Evolutionary conservation across 2,329 filamentous ascomycete species (phyloP).

Genomic region (Ophiostoma piceae): DNA sequence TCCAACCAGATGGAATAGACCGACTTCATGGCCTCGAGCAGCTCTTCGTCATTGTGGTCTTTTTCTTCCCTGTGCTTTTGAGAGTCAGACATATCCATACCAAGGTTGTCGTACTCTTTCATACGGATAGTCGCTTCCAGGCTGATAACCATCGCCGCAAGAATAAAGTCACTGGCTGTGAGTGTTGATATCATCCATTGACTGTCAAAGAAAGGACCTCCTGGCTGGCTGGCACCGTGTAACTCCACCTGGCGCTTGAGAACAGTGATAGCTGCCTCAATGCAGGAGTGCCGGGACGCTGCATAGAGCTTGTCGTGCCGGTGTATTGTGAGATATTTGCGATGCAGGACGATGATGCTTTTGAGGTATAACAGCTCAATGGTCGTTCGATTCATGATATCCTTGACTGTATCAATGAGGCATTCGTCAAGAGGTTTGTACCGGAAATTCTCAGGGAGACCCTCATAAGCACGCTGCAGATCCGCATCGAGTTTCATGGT

Average conservation of each 20-base stretch:
- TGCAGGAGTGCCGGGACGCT: background rate
- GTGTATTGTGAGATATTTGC: slow-evolving; percentile 22
- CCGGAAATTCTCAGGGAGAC: background rate
- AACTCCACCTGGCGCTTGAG: background rate
- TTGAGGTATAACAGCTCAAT: slow-evolving; percentile 35
- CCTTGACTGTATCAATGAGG: slow-evolving; percentile 29
- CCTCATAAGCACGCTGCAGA: slow-evolving; percentile 17
- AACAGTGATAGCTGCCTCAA: background rate
- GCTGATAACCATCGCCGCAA: background rate
- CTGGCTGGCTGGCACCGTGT: background rate
- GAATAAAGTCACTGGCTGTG: background rate
- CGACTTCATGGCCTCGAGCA: background rate
- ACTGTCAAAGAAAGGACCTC: background rate
- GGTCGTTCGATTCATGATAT: slow-evolving; percentile 31
- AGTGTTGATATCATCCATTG: background rate
- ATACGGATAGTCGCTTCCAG: background rate
- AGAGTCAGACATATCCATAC: background rate
- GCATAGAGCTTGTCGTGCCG: background rate
- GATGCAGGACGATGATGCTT: slow-evolving; percentile 34
- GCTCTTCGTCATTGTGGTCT: background rate
- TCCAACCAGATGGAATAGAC: background rate
- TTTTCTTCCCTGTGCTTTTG: background rate
- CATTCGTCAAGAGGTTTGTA: slow-evolving; percentile 23
- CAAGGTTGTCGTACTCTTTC: background rate
- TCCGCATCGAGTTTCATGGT: slow-evolving; percentile 11